Percentiles rank a stretch among this genome's conserved stretches.
These are phyloP conservation scores for Lachancea cidri DNA, from an alignment of 805 yeast species.

Conservation along the genomic window DNA sequence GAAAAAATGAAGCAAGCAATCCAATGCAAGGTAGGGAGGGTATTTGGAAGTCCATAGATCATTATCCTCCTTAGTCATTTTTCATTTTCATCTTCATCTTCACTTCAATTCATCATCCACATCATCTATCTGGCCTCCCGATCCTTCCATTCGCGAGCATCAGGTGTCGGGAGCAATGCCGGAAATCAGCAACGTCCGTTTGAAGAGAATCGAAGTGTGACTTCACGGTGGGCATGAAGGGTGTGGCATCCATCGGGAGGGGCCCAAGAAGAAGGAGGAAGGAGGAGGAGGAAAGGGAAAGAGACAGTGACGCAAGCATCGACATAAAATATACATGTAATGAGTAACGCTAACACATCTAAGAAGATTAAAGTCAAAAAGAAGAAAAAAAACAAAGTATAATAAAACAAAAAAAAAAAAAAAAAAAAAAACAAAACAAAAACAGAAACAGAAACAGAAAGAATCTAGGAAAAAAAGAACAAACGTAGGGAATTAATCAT, in stretches of 20 bases:
- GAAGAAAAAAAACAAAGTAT: too few relatives aligned
- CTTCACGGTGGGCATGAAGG: background rate
- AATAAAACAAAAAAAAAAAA: background rate
- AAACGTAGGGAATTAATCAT: too few relatives aligned
- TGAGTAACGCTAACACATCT: background rate
- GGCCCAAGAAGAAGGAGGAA: background rate
- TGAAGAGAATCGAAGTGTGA: background rate
- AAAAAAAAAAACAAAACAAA: conserved; percentile 3
- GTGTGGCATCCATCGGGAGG: background rate
- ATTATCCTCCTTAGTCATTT: background rate
- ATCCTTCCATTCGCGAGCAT: background rate
- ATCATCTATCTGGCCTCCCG: background rate
- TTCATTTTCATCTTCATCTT: background rate
- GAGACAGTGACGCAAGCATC: background rate
- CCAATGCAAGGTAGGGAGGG: background rate
- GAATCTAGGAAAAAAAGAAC: too few relatives aligned
- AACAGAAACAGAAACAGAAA: background rate
- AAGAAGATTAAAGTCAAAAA: background rate
- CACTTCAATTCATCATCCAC: background rate
- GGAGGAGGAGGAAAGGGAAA: background rate
- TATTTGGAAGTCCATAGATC: background rate
- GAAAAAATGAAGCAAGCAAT: conserved; percentile 21
- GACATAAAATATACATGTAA: background rate
- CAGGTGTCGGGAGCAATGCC: background rate
- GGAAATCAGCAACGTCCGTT: background rate